Evolutionary conservation across 2,329 filamentous ascomycete genomes (phyloP), one percentile per base, ranked within the genome.

Genomic region (Lachnellula willkommii): DNA sequence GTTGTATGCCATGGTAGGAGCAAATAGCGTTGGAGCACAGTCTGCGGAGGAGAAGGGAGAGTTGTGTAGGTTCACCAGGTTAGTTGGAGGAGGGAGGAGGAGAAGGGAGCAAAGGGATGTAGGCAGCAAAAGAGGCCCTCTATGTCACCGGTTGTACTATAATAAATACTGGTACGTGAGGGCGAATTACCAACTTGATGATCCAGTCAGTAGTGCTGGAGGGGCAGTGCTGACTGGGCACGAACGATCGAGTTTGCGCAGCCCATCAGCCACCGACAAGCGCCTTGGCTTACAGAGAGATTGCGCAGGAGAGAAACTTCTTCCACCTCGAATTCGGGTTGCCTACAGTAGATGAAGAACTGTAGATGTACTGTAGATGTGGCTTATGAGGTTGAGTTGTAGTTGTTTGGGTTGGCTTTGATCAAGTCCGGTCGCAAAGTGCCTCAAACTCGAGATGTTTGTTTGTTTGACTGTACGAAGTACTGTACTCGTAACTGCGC

Each of bases 1-100:
- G 46, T 65, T 62, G 32, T 60, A 63, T 47, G 61, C 53, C 53
- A 62, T 64, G 45, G 51, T 58, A 45, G 37, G 28, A 35, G 39
- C 36, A 12, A 32, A 32, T 12, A 43, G 40, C 20, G 47, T 50
- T 15, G 35, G 40, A 32, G 15, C 39, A 24, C 24, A 57, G 17
- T 48, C 43, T 56, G 37, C 14, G 26, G 60, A 58, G 52, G 22
- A 28, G 52, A 17, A 48, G 47, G n/a, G 53, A 52, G 36, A 12
- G 54, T 52, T 22, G 24, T 28, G 24, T 22, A 35, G 9, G n/a
- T n/a, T n/a, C n/a, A n/a, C n/a, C n/a, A n/a, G n/a, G 42, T 53
- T 47, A 43, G 12, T 47, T 24, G 24, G 22, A 32, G n/a, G 45
- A 32, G 45, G 8, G 24, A 22, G 24, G 28, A 52, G 15, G 26